These are phyloP conservation scores for Hamiltosporidium magnivora DNA, from an alignment of 371 early-diverging fungal genomes.

Conservation along the genomic window DNA sequence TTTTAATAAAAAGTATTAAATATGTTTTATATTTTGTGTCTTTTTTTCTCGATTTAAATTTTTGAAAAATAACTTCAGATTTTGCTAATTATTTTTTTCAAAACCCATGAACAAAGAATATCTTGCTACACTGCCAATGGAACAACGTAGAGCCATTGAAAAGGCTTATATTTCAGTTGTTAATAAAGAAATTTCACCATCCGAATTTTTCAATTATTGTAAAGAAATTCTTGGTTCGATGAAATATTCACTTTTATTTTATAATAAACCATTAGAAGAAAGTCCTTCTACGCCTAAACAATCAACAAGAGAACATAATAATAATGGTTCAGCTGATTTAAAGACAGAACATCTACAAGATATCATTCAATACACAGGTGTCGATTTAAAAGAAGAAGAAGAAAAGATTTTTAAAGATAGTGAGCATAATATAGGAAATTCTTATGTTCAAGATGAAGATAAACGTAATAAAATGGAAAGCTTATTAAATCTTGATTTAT, in stretches of 20 bases:
- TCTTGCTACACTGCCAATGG: background rate
- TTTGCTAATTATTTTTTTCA: too few species aligned
- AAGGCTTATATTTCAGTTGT: conserved; percentile 21
- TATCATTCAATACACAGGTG: conserved; percentile 56
- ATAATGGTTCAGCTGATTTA: conserved; percentile 34
- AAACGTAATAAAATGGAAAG: conserved; percentile 18
- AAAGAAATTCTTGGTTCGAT: conserved; percentile 14
- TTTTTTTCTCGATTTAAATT: too few species aligned
- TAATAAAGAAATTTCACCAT: conserved; percentile 29
- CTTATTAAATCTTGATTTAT: conserved; percentile 46
- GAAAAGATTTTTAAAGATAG: conserved; percentile 41
- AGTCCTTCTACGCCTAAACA: background rate
- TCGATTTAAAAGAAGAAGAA: conserved; percentile 56
- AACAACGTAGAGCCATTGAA: conserved; percentile 13
- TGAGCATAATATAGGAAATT: conserved; percentile 33
- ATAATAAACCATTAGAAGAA: background rate
- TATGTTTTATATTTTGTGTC: too few species aligned
- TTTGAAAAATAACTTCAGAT: too few species aligned
- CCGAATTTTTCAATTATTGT: conserved; percentile 39
- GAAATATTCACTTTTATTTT: conserved; percentile 29
- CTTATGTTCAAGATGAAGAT: conserved; percentile 30
- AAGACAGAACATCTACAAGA: conserved; percentile 57
- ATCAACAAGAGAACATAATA: conserved; percentile 15
- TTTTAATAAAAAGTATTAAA: too few species aligned
- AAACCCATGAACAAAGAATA: background rate